phyloP scores from a whole-genome alignment of 2,329 filamentous ascomycete species.

The Chrysosphaeria jannelii region DNA sequence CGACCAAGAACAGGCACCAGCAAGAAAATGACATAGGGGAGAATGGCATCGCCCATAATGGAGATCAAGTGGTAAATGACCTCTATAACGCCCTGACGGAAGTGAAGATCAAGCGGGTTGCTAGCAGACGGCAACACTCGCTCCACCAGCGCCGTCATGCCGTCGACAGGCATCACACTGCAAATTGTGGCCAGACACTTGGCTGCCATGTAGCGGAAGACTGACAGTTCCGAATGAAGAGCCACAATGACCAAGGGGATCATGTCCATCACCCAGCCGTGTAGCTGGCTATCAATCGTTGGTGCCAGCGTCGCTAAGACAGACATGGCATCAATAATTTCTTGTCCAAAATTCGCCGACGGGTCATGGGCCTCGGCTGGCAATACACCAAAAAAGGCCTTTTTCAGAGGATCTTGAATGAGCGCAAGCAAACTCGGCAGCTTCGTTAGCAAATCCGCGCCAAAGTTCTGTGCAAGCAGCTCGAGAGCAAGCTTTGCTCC shows the following conservation, averaged over 20 bases:
- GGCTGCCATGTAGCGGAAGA: slow-evolving; percentile 85
- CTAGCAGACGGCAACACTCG: slow-evolving; percentile 75
- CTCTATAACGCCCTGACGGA: slow-evolving; percentile 80
- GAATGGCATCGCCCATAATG: slow-evolving; percentile 86
- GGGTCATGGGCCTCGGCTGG: slow-evolving; percentile 45
- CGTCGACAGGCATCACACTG: slow-evolving; percentile 81
- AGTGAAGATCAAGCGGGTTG: slow-evolving; percentile 65
- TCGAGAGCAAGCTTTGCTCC: slow-evolving; percentile 88
- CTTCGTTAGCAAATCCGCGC: slow-evolving; percentile 42
- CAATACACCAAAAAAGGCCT: slow-evolving; percentile 42
- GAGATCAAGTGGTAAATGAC: slow-evolving; percentile 91
- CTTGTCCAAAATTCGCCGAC: slow-evolving; percentile 52
- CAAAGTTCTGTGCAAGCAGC: slow-evolving; percentile 56
- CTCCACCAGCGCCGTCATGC: slow-evolving; percentile 87
- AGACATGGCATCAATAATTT: slow-evolving; percentile 81
- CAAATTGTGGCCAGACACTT: slow-evolving; percentile 95
- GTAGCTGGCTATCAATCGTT: slow-evolving; percentile 47
- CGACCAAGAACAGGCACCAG: slow-evolving; percentile 88
- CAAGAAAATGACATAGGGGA: slow-evolving; percentile 96
- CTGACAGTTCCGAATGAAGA: slow-evolving; percentile 61
- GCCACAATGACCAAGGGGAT: slow-evolving; percentile 69
- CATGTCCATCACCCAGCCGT: slow-evolving; percentile 54
- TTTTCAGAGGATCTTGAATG: slow-evolving; percentile 53
- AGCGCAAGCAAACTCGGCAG: slow-evolving; percentile 56
- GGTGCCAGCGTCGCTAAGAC: slow-evolving; percentile 77